Conservation (phyloP, 225 moss, liverwort and hornwort genomes). For the Rhytidiadelphus loreus region DNA sequence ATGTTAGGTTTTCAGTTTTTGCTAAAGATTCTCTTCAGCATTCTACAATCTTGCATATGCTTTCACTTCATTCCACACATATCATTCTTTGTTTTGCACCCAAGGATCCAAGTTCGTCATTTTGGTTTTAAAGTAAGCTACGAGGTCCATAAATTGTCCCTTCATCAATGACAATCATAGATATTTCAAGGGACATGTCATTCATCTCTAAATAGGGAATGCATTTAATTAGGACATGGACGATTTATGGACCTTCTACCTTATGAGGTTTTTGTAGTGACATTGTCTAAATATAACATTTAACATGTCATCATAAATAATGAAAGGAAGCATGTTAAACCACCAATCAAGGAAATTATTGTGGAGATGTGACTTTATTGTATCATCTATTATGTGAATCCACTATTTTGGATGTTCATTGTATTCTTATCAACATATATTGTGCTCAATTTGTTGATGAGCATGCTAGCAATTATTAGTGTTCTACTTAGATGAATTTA, state of each 20-base stretch:
- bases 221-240: rapidly evolving
- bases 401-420: neutral
- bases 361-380: neutral
- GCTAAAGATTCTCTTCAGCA: neutral
- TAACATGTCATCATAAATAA: neutral
- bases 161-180: no score
- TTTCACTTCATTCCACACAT: neutral
- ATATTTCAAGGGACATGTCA: no score
- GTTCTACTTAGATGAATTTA: neutral
- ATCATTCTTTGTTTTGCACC: no score
- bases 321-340: neutral
- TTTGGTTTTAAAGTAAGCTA: no score
- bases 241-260: no score
- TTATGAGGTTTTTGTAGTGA: neutral
- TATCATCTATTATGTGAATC: neutral
- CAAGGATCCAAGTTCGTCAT: no score
- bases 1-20: neutral
- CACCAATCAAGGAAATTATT: neutral
- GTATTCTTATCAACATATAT: neutral
- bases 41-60: neutral
- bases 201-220: no score
- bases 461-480: neutral
- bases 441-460: neutral
- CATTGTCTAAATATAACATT: neutral
- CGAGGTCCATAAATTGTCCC: no score